Evolutionary conservation across 2,329 filamentous ascomycete species (phyloP).

Genomic region (Aureobasidium sp.): DNA sequence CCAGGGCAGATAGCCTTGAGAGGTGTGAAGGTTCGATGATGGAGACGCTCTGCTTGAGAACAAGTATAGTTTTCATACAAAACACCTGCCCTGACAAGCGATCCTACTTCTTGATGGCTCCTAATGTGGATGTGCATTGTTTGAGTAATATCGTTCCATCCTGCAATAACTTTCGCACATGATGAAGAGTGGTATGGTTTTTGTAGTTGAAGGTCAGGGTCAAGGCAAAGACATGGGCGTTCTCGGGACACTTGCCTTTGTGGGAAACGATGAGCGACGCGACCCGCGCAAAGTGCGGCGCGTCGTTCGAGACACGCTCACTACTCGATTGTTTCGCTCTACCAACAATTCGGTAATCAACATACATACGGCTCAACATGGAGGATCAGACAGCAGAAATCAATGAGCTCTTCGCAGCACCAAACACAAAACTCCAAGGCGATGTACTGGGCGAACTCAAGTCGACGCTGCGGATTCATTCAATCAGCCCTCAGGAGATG

Average conservation of each 20-base stretch:
- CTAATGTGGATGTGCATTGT: too few relatives aligned
- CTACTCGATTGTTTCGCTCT: background rate
- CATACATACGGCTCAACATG: constrained; percentile 42
- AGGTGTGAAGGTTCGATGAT: too few relatives aligned
- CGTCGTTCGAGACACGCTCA: background rate
- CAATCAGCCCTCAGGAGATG: constrained; percentile 83
- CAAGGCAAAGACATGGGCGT: background rate
- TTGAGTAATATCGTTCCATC: too few relatives aligned
- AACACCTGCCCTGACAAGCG: too few relatives aligned
- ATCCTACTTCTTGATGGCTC: too few relatives aligned
- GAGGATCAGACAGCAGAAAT: constrained; percentile 54
- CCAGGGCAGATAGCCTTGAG: too few relatives aligned
- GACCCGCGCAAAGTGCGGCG: background rate
- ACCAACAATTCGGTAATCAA: background rate
- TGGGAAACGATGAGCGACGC: background rate
- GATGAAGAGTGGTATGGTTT: too few relatives aligned
- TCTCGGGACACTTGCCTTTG: background rate
- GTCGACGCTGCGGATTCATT: constrained; percentile 88
- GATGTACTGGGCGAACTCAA: constrained; percentile 86
- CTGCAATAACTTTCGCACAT: too few relatives aligned
- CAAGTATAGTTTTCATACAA: too few relatives aligned
- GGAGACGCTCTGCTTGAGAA: too few relatives aligned
- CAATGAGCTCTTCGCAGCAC: constrained; percentile 65
- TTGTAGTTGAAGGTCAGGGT: background rate
- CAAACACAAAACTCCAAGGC: constrained; percentile 63